Conservation (phyloP, 129 eudicot species). For the Saussurea involucrata region DNA sequence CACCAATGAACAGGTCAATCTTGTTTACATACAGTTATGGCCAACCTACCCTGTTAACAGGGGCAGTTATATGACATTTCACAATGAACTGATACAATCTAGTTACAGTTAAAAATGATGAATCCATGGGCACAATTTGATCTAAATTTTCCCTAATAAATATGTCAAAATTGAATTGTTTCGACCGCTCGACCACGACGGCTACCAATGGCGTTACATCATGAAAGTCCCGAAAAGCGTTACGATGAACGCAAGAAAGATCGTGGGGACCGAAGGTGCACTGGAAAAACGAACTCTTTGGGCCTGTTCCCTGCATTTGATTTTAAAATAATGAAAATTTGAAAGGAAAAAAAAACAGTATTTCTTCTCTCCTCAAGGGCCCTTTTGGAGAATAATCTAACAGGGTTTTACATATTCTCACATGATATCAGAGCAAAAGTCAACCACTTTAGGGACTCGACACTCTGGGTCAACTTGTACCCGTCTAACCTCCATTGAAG, state of each 20-base stretch:
- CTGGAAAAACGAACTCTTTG: constrained; percentile 60
- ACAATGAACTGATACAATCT: constrained; percentile 19
- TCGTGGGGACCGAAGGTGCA: constrained; percentile 31
- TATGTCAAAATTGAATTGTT: constrained; percentile 26
- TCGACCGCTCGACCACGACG: neutral
- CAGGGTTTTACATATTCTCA: neutral
- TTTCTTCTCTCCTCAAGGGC: neutral
- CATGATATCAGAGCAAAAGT: neutral
- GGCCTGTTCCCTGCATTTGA: constrained; percentile 63
- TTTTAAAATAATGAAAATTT: neutral
- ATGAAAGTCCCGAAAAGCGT: constrained; percentile 18
- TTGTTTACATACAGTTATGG: too few relatives aligned
- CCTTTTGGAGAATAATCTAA: neutral
- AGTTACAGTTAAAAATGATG: constrained; percentile 21
- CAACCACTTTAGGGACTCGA: neutral
- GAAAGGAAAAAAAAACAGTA: neutral
- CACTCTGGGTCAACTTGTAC: neutral
- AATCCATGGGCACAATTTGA: constrained; percentile 5
- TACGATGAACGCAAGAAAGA: constrained; percentile 28
- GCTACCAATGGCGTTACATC: constrained; percentile 23
- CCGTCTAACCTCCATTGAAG: neutral
- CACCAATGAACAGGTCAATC: too few relatives aligned
- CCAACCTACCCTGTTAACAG: neutral
- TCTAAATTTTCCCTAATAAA: constrained; percentile 4
- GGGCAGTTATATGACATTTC: constrained; percentile 24